Evolutionary conservation across 1,284 basidiomycete species (phyloP).

Genomic region (Puccinia horiana): DNA sequence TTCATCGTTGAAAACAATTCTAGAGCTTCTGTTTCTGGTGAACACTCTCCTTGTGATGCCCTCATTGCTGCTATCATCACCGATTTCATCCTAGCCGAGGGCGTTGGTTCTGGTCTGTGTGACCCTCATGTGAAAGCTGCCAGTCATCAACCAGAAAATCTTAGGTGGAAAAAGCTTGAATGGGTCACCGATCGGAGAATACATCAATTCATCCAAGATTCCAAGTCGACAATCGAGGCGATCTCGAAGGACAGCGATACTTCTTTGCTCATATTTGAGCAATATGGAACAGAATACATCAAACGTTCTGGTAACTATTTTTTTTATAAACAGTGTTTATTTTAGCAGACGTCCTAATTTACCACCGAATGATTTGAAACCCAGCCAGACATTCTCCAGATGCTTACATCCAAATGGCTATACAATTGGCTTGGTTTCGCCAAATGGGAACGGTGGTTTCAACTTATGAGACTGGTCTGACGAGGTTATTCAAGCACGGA

Average conservation of each 20-base stretch:
- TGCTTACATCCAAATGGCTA: constrained; percentile 86
- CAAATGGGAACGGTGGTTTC: constrained; percentile 77
- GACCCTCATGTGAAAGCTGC: constrained; percentile 41
- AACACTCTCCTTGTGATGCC: constrained; percentile 90
- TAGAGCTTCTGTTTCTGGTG: constrained; percentile 82
- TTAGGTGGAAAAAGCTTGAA: constrained; percentile 70
- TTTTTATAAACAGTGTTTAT: no score
- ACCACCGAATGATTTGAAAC: neutral
- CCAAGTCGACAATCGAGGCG: constrained; percentile 66
- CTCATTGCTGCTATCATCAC: constrained; percentile 86
- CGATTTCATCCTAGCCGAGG: constrained; percentile 69
- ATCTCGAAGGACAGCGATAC: constrained; percentile 80
- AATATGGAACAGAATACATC: constrained; percentile 89
- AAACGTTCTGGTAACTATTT: constrained; percentile 67
- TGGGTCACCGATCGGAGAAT: constrained; percentile 74
- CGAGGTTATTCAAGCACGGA: constrained; percentile 84
- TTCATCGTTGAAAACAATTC: constrained; percentile 82
- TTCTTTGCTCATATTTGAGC: constrained; percentile 78
- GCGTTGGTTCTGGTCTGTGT: constrained; percentile 60
- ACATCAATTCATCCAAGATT: constrained; percentile 66
- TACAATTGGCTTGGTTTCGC: constrained; percentile 88
- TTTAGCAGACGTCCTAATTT: neutral
- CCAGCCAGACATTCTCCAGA: constrained; percentile 72
- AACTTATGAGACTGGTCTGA: constrained; percentile 92
- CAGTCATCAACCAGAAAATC: constrained; percentile 36